A percentile compares a stretch with the other conserved stretches of the same genome.
phyloP scores from a whole-genome alignment of 2,329 filamentous ascomycete species.

The Ascomycota sp. region DNA sequence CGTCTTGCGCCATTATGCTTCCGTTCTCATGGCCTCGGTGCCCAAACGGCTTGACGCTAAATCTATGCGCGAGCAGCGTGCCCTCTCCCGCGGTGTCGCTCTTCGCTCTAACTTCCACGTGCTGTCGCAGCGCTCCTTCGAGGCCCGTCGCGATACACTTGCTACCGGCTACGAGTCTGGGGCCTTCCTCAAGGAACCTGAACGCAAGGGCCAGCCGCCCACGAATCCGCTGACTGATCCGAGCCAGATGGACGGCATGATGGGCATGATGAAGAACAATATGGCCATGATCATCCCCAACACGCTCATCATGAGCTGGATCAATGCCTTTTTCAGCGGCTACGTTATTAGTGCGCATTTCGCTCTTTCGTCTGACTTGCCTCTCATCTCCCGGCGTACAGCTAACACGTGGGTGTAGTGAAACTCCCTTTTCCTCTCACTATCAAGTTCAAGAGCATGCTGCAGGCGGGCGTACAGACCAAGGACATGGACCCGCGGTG shows the following conservation, averaged over 20 bases:
- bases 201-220: conserved; percentile 63
- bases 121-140: conserved; percentile 57
- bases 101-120: conserved; percentile 65
- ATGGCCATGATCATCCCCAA: conserved; percentile 99
- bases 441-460: conserved; percentile 98
- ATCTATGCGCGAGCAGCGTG: conserved; percentile 66
- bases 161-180: conserved; percentile 66
- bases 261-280: conserved; percentile 99
- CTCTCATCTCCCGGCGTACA: neutral
- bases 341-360: conserved; percentile 69
- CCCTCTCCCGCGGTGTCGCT: conserved; percentile 61
- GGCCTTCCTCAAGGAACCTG: conserved; percentile 72
- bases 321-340: conserved; percentile 95
- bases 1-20: conserved; percentile 86
- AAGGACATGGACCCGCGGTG: conserved; percentile 90
- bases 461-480: conserved; percentile 89
- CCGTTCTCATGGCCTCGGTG: conserved; percentile 63
- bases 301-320: conserved; percentile 98
- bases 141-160: conserved; percentile 57
- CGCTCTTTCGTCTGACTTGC: neutral
- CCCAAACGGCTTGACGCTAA: conserved; percentile 63
- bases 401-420: conserved; percentile 28
- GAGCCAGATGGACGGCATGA: conserved; percentile 96
- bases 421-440: conserved; percentile 94
- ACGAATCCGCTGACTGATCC: conserved; percentile 91